Percentiles rank a stretch among this genome's conserved stretches.
These are phyloP conservation scores for Euphorbia corollata DNA, from an alignment of 441 rosid species.

Conservation along the genomic window DNA sequence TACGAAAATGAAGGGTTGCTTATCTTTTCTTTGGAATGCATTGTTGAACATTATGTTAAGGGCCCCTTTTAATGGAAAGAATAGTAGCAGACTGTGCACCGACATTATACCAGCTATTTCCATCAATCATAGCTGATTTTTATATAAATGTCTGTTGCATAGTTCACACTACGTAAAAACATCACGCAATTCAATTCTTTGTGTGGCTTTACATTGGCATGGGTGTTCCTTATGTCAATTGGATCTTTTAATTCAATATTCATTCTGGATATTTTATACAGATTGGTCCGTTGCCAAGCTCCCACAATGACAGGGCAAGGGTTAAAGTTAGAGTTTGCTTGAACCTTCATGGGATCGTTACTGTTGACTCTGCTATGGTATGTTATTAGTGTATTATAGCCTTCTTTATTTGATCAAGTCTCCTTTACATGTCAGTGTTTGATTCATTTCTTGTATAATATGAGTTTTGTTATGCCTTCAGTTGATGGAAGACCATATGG, in stretches of 20 bases:
- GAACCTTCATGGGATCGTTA: slow-evolving; percentile 45
- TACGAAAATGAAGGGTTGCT: background rate
- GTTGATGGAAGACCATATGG: slow-evolving; percentile 35
- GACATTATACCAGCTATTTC: background rate
- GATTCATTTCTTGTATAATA: slow-evolving; percentile 4
- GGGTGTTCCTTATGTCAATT: slow-evolving; percentile 3
- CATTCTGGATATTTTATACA: slow-evolving; percentile 24
- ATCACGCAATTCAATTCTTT: background rate
- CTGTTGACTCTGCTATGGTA: slow-evolving; percentile 43
- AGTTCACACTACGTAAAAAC: background rate
- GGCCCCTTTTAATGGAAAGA: background rate
- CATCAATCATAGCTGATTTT: background rate
- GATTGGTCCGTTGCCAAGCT: slow-evolving; percentile 46
- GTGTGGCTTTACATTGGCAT: background rate
- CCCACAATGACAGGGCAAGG: slow-evolving; percentile 29
- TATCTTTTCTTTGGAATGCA: background rate
- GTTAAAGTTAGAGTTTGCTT: slow-evolving; percentile 44
- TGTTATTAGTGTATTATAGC: background rate
- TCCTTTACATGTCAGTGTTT: background rate
- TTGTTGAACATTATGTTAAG: background rate
- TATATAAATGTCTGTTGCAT: no score
- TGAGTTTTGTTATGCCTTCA: slow-evolving; percentile 24
- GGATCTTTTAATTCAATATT: slow-evolving; percentile 13
- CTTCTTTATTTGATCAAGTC: background rate
- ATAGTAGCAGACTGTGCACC: background rate